These are phyloP conservation scores for Geranomyces michiganensis DNA, from an alignment of 192 early-diverging fungal genomes.

Conservation along the genomic window DNA sequence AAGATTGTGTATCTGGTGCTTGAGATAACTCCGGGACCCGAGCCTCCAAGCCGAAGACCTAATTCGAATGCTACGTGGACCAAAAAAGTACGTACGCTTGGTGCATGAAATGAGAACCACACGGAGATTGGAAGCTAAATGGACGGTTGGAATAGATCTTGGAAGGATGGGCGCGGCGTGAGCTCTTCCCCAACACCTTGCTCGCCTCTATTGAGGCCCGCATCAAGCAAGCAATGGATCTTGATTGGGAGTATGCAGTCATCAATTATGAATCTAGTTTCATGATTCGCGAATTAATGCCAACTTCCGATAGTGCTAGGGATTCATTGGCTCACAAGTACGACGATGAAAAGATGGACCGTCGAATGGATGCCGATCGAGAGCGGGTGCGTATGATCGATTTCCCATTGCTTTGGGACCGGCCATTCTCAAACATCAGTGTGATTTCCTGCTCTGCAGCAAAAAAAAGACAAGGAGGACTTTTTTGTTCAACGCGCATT, in stretches of 20 bases:
- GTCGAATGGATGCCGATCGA: slow-evolving; percentile 33
- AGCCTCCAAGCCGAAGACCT: neutral
- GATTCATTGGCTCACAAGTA: neutral
- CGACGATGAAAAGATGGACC: slow-evolving; percentile 34
- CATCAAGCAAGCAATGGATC: neutral
- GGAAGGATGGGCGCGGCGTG: slow-evolving; percentile 12
- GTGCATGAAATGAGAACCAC: too few species aligned
- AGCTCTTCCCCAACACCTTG: neutral
- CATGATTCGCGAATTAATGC: too few species aligned
- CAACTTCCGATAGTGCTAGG: neutral
- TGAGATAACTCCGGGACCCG: slow-evolving; percentile 1
- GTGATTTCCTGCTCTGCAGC: neutral
- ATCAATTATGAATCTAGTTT: neutral
- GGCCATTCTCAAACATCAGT: neutral
- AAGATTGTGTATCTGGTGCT: slow-evolving; percentile 22
- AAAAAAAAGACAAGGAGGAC: slow-evolving; percentile 30
- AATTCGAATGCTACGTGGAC: slow-evolving; percentile 18
- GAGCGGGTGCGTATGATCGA: slow-evolving; percentile 13
- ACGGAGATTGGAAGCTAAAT: neutral
- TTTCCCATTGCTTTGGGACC: neutral
- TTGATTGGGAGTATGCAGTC: neutral
- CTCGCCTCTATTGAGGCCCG: neutral
- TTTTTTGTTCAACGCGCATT: slow-evolving; percentile 4
- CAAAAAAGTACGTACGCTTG: neutral
- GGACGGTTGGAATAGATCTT: neutral